Percentiles rank a stretch among this genome's conserved stretches.
phyloP scores from a whole-genome alignment of 2,329 filamentous ascomycete species.

The Lizonia empirigonia region DNA sequence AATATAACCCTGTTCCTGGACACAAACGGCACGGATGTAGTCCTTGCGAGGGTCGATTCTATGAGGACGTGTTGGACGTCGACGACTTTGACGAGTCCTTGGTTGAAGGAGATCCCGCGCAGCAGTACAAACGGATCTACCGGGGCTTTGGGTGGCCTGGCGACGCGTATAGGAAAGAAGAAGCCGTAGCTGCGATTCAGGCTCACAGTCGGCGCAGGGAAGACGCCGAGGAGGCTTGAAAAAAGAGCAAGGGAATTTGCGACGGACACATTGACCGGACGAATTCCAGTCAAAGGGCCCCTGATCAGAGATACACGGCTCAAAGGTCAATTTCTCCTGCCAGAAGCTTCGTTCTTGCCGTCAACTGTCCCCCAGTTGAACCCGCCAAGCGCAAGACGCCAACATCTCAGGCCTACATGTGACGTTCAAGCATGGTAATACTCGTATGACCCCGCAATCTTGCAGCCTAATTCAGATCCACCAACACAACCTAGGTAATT shows the following conservation, averaged over 20 bases:
- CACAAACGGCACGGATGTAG: neutral
- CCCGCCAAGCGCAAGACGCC: neutral
- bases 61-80: neutral
- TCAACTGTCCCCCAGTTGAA: neutral
- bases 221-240: neutral
- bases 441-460: neutral
- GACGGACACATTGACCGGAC: neutral
- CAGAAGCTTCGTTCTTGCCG: neutral
- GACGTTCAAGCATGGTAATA: too few relatives aligned
- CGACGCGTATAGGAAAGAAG: constrained; percentile 1
- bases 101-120: neutral
- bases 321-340: neutral
- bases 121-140: constrained; percentile 3
- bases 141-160: neutral
- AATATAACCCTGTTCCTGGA: neutral
- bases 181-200: neutral
- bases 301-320: neutral
- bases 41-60: neutral
- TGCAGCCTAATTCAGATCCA: neutral
- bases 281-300: neutral
- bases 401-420: neutral
- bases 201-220: neutral
- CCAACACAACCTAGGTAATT: too few relatives aligned
- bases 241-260: neutral
- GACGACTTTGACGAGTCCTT: neutral